Evolutionary conservation across 257 asterid species (phyloP), one percentile per base, ranked within the genome.

Genomic region (Solanum dulcamara): DNA sequence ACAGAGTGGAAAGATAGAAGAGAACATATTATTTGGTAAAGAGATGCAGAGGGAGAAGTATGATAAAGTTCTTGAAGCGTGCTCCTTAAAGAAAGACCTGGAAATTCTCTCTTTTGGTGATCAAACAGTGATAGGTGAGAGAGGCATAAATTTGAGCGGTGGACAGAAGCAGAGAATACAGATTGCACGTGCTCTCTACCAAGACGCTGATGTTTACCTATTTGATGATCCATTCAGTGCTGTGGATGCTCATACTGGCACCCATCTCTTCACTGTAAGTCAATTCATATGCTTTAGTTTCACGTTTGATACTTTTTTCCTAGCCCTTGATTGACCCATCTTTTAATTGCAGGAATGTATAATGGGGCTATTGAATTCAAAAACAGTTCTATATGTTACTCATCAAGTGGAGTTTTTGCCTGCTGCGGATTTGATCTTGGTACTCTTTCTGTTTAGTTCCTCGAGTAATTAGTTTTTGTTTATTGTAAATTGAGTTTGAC

Each of bases 201-300:
- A 96, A 83, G 97, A 96, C 62, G 97, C 97, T 9, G 97, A 93
- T 60, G 86, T 96, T 57, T 96, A 94, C 86, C 85, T 94, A 77
- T 94, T 96, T 74, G 99, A 96, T 84, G 99, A 96, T 89, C 99
- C 97, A 5, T 96, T 94, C 75, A 96, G 99, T 88, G 97, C 97
- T 62, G 99, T 96, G 62, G 99, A 96, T 94, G 98, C 97, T 79
- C 98, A 96, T 87, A 96, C 98, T 1, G 97, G 99, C 88, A 88
- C 88, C 81, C 98, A 96, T 91, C 91, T 96, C 85, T 94, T 96
- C 89, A 93, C 92, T 67, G 99, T 96, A 89, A 93, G 89, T 82
- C 60, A 74, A 28, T n/a, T 40, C 40, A 30, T 32, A 26, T 24
- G 35, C 42, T 51, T 67, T 55, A 33, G 50, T 67, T 83, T 80